Base-by-base conservation (phyloP, 768 basidiomycete species). In the Pluteus cervinus region DNA sequence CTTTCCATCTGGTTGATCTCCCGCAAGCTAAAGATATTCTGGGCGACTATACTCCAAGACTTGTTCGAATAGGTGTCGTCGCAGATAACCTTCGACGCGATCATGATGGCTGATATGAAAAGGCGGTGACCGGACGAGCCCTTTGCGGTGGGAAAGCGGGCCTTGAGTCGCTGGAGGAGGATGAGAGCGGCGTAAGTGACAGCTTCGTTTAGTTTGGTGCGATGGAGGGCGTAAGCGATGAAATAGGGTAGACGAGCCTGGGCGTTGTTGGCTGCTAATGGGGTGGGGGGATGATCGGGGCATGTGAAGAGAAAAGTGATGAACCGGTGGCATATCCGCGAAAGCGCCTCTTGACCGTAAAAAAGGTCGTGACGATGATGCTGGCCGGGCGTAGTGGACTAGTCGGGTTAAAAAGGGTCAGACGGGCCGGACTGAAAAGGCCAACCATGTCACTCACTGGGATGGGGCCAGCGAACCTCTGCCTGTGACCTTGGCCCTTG, bases 1-100 rank as follows among this genome's bases (percentile, higher is more conserved):
- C 89, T 67, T 65, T 93, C 91, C 90, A 93, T 92, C 69, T 93
- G 90, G 59, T 96, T 96, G 53, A 96, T 83, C 70, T 93, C 91
- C 31, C 85, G 73, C 5, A 93, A 63, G 3, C 68, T 71, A 50
- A 92, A 93, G 76, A 90, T 82, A 20, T 78, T 81, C 57, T 92
- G 87, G 0, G 86, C 89, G 26, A 93, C 90, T 30, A 92, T 84
- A 4, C 78, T 76, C 90, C 90, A 93, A 0, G 84, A 86, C 55
- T 90, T 89, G 73, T 92, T 92, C 11, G 85, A 88, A 56, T 92
- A 93, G 0, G 88, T 92, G 50, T 92, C 89, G 65, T 93, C 89
- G 61, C 89, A 91, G 33, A 90, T 84, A n/a, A 91, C 84, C 53
- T 90, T 90, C 7, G 80, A 83, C 3, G 86, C 79, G 52, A 92